A percentile compares a stretch with the other conserved stretches of the same genome.
These are phyloP conservation scores for Phytopythium delawarense DNA, from an alignment of 352 stramenopile species.

Conservation along the genomic window DNA sequence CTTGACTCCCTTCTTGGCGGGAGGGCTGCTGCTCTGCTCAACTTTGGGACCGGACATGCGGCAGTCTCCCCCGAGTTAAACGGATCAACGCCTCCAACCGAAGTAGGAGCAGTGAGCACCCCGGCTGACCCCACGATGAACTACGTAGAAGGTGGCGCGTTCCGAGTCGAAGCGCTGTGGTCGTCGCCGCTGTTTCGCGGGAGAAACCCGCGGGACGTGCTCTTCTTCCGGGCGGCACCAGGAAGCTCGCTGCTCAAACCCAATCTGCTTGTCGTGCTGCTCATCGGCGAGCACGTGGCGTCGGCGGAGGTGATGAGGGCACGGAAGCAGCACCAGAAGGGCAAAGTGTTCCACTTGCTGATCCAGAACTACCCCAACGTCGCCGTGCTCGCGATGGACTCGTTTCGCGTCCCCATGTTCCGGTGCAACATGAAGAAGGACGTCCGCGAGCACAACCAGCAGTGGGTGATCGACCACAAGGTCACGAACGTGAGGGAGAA, in stretches of 20 bases:
- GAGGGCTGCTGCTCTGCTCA: neutral
- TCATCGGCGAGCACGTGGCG: conserved; percentile 58
- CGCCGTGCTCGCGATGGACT: conserved; percentile 65
- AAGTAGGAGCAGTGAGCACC: neutral
- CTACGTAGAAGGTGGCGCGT: neutral
- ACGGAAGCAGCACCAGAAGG: conserved; percentile 47
- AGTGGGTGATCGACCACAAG: conserved; percentile 51
- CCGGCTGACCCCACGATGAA: conserved; percentile 5
- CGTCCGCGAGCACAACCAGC: conserved; percentile 59
- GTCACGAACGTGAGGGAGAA: conserved; percentile 40
- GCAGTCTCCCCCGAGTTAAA: neutral
- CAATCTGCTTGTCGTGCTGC: conserved; percentile 54
- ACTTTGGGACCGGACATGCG: neutral
- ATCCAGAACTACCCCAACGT: conserved; percentile 62
- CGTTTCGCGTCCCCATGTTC: conserved; percentile 66
- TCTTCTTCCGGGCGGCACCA: conserved; percentile 66
- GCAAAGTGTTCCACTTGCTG: conserved; percentile 72
- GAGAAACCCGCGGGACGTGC: conserved; percentile 53
- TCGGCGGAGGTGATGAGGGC: conserved; percentile 40
- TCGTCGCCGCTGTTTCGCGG: conserved; percentile 48
- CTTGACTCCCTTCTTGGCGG: neutral
- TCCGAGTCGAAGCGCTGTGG: conserved; percentile 35
- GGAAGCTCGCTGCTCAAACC: conserved; percentile 55
- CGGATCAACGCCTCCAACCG: neutral
- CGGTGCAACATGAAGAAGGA: conserved; percentile 48